A percentile compares a stretch with the other conserved stretches of the same genome.
phyloP scores from a whole-genome alignment of 768 basidiomycete genomes.

The Dioszegia aurantiaca region DNA sequence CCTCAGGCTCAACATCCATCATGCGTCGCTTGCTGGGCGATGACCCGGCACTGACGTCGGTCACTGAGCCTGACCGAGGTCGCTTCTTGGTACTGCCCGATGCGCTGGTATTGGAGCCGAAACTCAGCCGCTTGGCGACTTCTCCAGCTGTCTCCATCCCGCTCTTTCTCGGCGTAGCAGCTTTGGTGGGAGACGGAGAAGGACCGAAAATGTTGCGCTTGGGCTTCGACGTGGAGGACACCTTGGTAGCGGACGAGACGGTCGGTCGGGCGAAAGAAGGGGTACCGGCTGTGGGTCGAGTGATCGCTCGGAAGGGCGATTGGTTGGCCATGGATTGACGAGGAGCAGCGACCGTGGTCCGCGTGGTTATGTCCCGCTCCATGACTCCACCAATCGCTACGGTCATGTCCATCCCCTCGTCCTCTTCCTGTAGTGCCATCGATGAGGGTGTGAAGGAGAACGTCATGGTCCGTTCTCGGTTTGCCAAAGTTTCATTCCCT shows the following conservation, averaged over 20 bases:
- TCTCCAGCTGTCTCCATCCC: slow-evolving; percentile 46
- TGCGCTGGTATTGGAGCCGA: slow-evolving; percentile 27
- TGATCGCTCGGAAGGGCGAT: slow-evolving; percentile 21
- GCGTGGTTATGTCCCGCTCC: background rate
- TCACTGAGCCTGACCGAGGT: background rate
- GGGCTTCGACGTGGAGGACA: slow-evolving; percentile 6
- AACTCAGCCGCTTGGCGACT: slow-evolving; percentile 48
- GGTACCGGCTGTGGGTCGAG: slow-evolving; percentile 27
- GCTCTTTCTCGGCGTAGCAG: slow-evolving; percentile 32
- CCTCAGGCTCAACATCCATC: background rate
- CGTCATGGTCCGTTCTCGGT: slow-evolving; percentile 43
- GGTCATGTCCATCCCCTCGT: slow-evolving; percentile 51
- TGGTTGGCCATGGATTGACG: slow-evolving; percentile 5
- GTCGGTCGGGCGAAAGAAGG: slow-evolving; percentile 47
- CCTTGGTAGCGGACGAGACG: slow-evolving; percentile 37
- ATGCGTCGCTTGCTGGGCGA: no score
- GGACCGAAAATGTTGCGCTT: slow-evolving; percentile 48
- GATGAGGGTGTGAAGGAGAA: slow-evolving; percentile 30
- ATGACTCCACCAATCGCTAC: slow-evolving; percentile 49
- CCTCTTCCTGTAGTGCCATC: background rate
- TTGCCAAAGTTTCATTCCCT: slow-evolving; percentile 21
- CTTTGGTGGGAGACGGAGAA: slow-evolving; percentile 41
- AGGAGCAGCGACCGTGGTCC: background rate
- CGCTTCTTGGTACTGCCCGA: slow-evolving; percentile 2
- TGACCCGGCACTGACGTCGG: background rate